Evolutionary conservation across 257 asterid species (phyloP).

Genomic region (Solanum chiquidenum): DNA sequence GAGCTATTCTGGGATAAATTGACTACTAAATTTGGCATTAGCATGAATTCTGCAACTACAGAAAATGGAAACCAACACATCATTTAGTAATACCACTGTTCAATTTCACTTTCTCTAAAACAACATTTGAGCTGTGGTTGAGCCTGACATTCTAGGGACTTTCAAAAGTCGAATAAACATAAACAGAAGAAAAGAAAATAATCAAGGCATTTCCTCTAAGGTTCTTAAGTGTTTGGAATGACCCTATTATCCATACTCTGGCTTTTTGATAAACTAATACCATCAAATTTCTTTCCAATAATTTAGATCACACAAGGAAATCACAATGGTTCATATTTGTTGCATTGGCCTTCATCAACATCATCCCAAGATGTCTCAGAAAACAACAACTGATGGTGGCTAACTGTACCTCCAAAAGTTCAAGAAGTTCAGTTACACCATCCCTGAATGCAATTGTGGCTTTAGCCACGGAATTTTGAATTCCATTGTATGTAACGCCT

Average conservation of each 20-base stretch:
- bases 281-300: not conserved
- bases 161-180: not conserved
- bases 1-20: not conserved
- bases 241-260: not conserved
- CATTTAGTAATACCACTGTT: not conserved
- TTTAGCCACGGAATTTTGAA: conserved; percentile 61
- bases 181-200: not conserved
- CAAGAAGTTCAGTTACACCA: conserved; percentile 81
- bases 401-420: conserved; percentile 65
- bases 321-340: not conserved
- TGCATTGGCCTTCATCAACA: conserved; percentile 1
- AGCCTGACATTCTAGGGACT: not conserved
- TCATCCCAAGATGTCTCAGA: conserved; percentile 3
- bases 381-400: not conserved
- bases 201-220: not conserved
- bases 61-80: not conserved
- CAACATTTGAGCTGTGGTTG: not conserved
- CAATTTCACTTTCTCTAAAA: not conserved
- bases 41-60: not conserved
- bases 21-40: not conserved
- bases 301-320: not conserved
- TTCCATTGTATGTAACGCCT: conserved; percentile 56
- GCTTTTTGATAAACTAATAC: not conserved
- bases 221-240: not conserved
- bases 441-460: conserved; percentile 71